Base-by-base conservation (phyloP, 2,329 filamentous ascomycete genomes). In the Chaetothyriales sp. region DNA sequence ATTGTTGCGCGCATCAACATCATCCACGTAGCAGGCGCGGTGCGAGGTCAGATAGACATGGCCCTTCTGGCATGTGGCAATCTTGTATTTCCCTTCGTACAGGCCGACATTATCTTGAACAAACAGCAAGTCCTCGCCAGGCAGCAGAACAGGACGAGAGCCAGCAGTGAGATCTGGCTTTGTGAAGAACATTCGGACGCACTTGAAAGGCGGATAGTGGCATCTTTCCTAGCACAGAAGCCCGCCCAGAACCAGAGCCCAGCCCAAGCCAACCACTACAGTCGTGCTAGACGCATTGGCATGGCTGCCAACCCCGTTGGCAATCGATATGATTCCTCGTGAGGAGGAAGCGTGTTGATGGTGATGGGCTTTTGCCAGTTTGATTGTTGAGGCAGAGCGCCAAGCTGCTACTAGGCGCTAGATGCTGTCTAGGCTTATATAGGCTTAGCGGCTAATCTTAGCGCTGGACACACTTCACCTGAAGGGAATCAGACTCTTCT, bases 1-100 rank as follows among this genome's bases (percentile, higher is more conserved):
- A 66, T 86, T 81, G 64, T 85, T 85, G 57, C 90, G 80, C 15
- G 92, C 89, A 57, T 95, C 85, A 29, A 81, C 77, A 63, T 89
- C 85, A 65, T 95, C 89, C 58, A 98, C 86, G 66, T 97, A 98
- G 73, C 90, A 98, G 56, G 88, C 82, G 50, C 92, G 85, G 69
- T 97, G 90, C 7, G 92, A 95, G 18, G 92, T 98, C 69, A 98
- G 69, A 67, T 98, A 98, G 51, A 92, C 88, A 71, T 95, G 89
- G 49, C 92, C 92, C 72, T 95, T 88, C 67, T 98, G 92, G 60
- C 94, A 88, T 64, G 89, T 82, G 37, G 87, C 85, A 51, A 98
- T 83, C 73, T 98, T 98, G 73, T 83, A 92, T 73, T 95, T 97
- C 89, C 92, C 92, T 77, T 97, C 88, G 73, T 98, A 98, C 56